Evolutionary conservation across 805 yeast genomes (phyloP).

Genomic region (Millerozyma miso): DNA sequence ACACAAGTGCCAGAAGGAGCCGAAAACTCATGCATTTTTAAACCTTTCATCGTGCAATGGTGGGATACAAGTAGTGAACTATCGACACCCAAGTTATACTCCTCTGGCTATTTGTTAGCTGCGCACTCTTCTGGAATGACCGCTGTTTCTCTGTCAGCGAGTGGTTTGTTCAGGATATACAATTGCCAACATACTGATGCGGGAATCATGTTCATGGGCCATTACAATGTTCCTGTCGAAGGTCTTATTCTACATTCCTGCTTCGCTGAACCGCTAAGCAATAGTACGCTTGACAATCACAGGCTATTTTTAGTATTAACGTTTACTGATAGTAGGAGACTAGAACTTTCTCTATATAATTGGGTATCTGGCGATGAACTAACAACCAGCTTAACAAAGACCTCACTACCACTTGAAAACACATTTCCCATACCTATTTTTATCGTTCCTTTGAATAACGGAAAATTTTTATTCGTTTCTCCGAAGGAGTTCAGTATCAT

Average conservation of each 20-base stretch:
- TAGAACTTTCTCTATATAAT: constrained; percentile 33
- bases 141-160: constrained; percentile 34
- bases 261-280: constrained; percentile 34
- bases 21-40: constrained; percentile 19
- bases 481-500: constrained; percentile 30
- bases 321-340: constrained; percentile 33
- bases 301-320: constrained; percentile 31
- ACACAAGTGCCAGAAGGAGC: constrained; percentile 3
- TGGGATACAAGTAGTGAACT: constrained; percentile 30
- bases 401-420: constrained; percentile 37
- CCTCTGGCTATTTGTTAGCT: constrained; percentile 24
- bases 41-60: constrained; percentile 49
- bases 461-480: constrained; percentile 36
- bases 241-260: constrained; percentile 41
- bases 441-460: constrained; percentile 34
- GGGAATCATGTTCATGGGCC: constrained; percentile 35
- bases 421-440: constrained; percentile 41
- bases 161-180: constrained; percentile 34
- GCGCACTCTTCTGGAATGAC: constrained; percentile 38
- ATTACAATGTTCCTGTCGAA: constrained; percentile 36
- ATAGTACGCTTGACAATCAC: constrained; percentile 21
- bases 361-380: constrained; percentile 38
- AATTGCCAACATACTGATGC: constrained; percentile 30
- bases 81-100: constrained; percentile 12
- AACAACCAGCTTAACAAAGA: constrained; percentile 26